phyloP scores from a whole-genome alignment of 306 rosid species.

The Vigna angularis region DNA sequence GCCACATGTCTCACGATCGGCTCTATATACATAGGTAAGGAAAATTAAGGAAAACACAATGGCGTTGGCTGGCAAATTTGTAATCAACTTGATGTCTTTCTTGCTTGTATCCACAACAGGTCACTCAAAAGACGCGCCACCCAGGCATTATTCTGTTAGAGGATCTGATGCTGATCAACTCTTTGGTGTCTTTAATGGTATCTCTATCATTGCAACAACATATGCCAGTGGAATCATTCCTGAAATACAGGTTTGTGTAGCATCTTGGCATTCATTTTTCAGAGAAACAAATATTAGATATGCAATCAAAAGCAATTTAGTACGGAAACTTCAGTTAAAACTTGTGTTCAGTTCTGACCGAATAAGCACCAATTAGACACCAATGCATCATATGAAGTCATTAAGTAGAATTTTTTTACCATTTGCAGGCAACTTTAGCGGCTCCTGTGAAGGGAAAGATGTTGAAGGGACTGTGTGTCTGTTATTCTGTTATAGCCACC shows the following conservation, averaged over 20 bases:
- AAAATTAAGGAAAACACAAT: background rate
- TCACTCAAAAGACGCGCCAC: constrained; percentile 61
- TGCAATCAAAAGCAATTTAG: constrained; percentile 2
- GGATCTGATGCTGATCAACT: constrained; percentile 49
- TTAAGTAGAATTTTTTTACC: constrained; percentile 11
- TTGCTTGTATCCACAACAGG: constrained; percentile 52
- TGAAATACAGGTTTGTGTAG: constrained; percentile 71
- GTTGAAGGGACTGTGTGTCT: constrained; percentile 79
- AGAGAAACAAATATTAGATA: background rate
- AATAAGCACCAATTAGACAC: constrained; percentile 24
- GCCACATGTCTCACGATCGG: constrained; percentile 63
- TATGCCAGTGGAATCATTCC: constrained; percentile 86
- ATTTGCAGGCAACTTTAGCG: constrained; percentile 79
- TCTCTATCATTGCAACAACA: constrained; percentile 71
- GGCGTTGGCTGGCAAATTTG: constrained; percentile 32
- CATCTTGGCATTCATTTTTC: constrained; percentile 32
- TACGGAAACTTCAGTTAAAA: background rate
- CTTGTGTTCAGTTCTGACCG: constrained; percentile 1
- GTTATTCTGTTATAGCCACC: constrained; percentile 62
- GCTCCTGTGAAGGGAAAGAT: constrained; percentile 84
- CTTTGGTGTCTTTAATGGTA: constrained; percentile 70
- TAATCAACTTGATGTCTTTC: constrained; percentile 37
- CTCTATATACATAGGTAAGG: constrained; percentile 69
- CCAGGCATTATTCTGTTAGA: constrained; percentile 54
- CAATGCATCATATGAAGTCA: background rate